Base-by-base conservation (phyloP, 768 basidiomycete species). In the Hydnum rufescens region DNA sequence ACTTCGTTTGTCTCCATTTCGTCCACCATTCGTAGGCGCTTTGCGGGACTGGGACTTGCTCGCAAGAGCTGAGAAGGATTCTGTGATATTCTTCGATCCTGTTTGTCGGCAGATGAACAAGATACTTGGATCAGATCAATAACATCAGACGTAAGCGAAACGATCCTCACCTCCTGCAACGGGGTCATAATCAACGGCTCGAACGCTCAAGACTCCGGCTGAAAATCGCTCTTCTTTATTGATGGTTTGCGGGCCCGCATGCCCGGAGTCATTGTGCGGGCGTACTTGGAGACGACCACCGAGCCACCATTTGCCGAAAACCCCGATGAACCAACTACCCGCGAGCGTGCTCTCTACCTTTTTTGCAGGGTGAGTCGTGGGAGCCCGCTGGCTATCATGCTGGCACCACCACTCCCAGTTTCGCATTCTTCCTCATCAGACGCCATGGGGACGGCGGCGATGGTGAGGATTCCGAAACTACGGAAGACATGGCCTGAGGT, bases 271-370 rank as follows among this genome's bases (percentile, higher is more conserved):
- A 16, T 57, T 55, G 3, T 51, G 42, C 30, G 57, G 53, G 49
- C 58, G 60, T 48, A 55, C 51, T 57, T 85, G 80, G 53, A 87
- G 69, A n/a, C 75, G 66, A 36, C 84, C 85, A 43, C 82, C 86
- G 46, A 80, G 70, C 81, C 84, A 92, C 89, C 89, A 93, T 57
- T 74, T 77, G 1, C 89, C 89, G 65, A 92, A 92, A 6, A 80
- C 80, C 29, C 89, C 89, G 55, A 93, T 70, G 65, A 85, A 93
- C 82, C 87, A 88, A 32, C 81, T 50, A 77, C 65, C 90, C 82
- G 8, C 28, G 77, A 73, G 28, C 26, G 32, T 50, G 44, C 53
- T 36, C 31, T 54, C 53, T 32, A 30, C n/a, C 23, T 54, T 23
- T 25, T 13, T 28, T 50, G 43, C 5, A 31, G 53, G 56, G 32